Percentiles rank a stretch among this genome's conserved stretches.
These are phyloP conservation scores for Paramecium pentaurelia DNA, from an alignment of 73 alveolate genomes.

Conservation along the genomic window DNA sequence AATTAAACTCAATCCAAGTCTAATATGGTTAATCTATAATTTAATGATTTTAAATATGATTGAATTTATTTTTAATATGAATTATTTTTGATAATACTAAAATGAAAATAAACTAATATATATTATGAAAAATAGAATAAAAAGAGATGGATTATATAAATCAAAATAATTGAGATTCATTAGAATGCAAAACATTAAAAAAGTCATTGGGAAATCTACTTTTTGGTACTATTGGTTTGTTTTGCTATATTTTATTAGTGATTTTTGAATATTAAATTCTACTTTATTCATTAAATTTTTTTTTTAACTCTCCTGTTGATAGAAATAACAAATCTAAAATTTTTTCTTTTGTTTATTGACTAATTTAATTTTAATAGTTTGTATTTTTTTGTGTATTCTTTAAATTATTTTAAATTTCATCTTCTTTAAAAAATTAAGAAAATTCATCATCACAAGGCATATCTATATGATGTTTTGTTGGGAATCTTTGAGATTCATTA, in stretches of 20 bases:
- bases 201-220: conserved; percentile 35
- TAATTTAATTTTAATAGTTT: background rate
- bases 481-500: background rate
- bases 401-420: background rate
- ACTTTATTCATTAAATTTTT: conserved; percentile 20
- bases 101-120: background rate
- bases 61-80: no score
- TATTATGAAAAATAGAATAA: background rate
- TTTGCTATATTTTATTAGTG: background rate
- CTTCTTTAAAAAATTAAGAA: background rate
- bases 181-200: background rate
- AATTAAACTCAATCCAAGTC: no score
- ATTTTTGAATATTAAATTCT: background rate
- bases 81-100: background rate
- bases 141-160: background rate
- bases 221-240: conserved; percentile 8
- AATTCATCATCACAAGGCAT: background rate
- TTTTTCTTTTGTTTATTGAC: conserved; percentile 20
- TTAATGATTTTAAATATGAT: no score
- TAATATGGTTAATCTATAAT: background rate
- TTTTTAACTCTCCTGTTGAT: conserved; percentile 35
- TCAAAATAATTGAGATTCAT: conserved; percentile 37
- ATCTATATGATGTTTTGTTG: background rate
- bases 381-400: background rate
- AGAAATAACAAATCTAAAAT: conserved; percentile 6